Base-by-base conservation (phyloP, 306 rosid species). In the Cercis canadensis region DNA sequence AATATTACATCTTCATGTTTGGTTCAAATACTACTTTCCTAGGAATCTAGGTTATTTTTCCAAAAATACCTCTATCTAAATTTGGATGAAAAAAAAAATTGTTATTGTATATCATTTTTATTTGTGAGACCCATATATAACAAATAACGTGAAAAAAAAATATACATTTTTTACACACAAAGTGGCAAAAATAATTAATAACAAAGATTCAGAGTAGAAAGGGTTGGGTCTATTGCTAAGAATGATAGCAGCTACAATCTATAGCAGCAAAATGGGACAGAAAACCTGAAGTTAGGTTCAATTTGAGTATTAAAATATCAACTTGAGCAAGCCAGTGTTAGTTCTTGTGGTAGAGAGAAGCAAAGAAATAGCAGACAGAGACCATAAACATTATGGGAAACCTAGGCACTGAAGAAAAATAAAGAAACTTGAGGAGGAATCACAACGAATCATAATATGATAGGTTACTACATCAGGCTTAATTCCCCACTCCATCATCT, bases 141-240 rank as follows among this genome's bases (percentile, higher is more conserved):
- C n/a, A n/a, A n/a, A n/a, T n/a, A n/a, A n/a, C n/a, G n/a, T n/a
- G n/a, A n/a, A n/a, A n/a, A n/a, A n/a, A n/a, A n/a, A n/a, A n/a
- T n/a, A n/a, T n/a, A n/a, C n/a, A n/a, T n/a, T n/a, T n/a, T n/a
- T n/a, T n/a, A n/a, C n/a, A n/a, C n/a, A n/a, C n/a, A n/a, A n/a
- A n/a, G n/a, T n/a, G n/a, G n/a, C n/a, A n/a, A n/a, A n/a, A n/a
- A n/a, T n/a, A n/a, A n/a, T n/a, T n/a, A n/a, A n/a, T n/a, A n/a
- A n/a, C n/a, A n/a, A n/a, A n/a, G n/a, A n/a, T n/a, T n/a, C n/a
- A 91, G 97, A 3, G 99, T 77, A 54, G 96, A 84, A 65, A 95
- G 82, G 17, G 99, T 86, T 14, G 97, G 96, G 65, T 95, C 97
- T 6, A 90, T 57, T 5, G 96, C 99, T 4, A 97, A 21, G 70